Evolutionary conservation across 768 basidiomycete genomes (phyloP).

Genomic region (Arthromyces matolae): DNA sequence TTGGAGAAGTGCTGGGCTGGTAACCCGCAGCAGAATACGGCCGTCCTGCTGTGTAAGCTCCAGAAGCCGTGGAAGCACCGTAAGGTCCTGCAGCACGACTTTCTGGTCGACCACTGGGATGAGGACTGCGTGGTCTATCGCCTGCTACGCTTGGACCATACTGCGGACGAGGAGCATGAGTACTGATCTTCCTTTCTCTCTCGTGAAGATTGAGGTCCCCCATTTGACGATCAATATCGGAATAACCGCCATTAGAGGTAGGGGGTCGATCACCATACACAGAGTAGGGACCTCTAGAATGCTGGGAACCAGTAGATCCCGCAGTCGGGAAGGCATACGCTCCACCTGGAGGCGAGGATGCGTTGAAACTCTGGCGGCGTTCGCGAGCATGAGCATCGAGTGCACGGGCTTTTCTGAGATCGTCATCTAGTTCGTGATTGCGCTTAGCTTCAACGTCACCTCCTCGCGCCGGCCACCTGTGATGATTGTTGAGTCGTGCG

Average conservation of each 20-base stretch:
- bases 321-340: conserved; percentile 32
- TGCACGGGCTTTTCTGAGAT: conserved; percentile 56
- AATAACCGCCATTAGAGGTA: conserved; percentile 23
- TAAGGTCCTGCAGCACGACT: conserved; percentile 24
- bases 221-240: conserved; percentile 40
- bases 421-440: conserved; percentile 53
- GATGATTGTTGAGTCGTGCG: conserved; percentile 4
- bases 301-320: conserved; percentile 20
- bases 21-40: conserved; percentile 16
- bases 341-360: conserved; percentile 23
- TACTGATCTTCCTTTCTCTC: conserved; percentile 31
- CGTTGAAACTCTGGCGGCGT: conserved; percentile 53
- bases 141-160: conserved; percentile 41
- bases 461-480: conserved; percentile 30
- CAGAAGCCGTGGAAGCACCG: conserved; percentile 27
- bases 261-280: conserved; percentile 18
- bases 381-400: conserved; percentile 48
- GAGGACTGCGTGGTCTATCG: conserved; percentile 37
- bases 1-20: conserved; percentile 32
- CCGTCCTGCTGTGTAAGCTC: conserved; percentile 26
- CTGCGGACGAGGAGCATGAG: conserved; percentile 35
- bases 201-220: conserved; percentile 38
- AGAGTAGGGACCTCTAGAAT: conserved; percentile 25
- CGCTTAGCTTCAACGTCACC: conserved; percentile 39
- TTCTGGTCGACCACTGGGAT: conserved; percentile 28